Percentiles rank a stretch among this genome's conserved stretches.
phyloP scores from a whole-genome alignment of 352 stramenopile genomes.

The Pythium myriotylum region DNA sequence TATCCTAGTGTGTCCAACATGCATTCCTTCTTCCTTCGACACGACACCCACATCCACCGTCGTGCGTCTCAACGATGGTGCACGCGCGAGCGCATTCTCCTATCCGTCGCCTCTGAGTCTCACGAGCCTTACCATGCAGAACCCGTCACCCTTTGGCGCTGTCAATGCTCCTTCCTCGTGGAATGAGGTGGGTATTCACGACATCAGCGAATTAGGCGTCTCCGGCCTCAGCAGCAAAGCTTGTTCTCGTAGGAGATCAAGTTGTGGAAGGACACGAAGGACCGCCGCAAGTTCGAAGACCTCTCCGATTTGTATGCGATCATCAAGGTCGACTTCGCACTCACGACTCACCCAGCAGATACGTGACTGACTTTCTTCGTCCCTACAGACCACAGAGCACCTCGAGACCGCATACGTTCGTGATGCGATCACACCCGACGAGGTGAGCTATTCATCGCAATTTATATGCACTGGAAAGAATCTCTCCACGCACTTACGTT shows the following conservation, averaged over 20 bases:
- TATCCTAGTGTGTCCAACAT: slow-evolving; percentile 5
- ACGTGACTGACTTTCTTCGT: not conserved
- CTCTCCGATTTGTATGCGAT: slow-evolving; percentile 95
- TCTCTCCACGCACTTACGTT: not conserved
- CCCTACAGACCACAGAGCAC: slow-evolving; percentile 90
- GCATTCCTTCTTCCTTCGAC: slow-evolving; percentile 7
- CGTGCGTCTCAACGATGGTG: not conserved
- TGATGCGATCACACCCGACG: slow-evolving; percentile 92
- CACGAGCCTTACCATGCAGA: slow-evolving; percentile 1
- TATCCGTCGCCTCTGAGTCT: not conserved
- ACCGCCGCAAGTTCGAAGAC: slow-evolving; percentile 87
- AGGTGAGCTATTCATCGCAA: slow-evolving; percentile 41
- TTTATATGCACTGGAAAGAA: not conserved
- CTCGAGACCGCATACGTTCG: slow-evolving; percentile 97
- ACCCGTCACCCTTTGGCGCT: slow-evolving; percentile 1
- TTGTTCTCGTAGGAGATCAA: slow-evolving; percentile 57
- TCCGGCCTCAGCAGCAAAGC: not conserved
- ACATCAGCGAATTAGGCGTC: not conserved
- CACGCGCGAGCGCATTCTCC: too few relatives aligned
- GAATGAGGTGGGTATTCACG: slow-evolving; percentile 19
- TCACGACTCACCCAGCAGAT: not conserved
- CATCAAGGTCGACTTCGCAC: slow-evolving; percentile 83
- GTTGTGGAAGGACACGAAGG: slow-evolving; percentile 83
- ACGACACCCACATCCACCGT: slow-evolving; percentile 6
- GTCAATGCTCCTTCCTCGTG: slow-evolving; percentile 11